Conservation (phyloP, 1,284 basidiomycete species). For the Pyrrhoderma lamaoense region DNA sequence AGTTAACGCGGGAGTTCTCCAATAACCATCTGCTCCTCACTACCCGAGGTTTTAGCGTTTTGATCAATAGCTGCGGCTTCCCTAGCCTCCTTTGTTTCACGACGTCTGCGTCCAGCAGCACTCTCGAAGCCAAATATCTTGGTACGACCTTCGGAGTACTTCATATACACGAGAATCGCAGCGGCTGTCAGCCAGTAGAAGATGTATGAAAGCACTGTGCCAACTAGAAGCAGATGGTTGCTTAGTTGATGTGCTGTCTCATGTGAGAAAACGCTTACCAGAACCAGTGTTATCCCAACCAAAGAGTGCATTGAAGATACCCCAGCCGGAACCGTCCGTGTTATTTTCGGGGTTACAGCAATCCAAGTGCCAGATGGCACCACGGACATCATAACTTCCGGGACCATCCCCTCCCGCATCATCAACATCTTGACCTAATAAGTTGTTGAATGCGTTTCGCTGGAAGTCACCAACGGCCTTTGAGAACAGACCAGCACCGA, state of each 20-base stretch:
- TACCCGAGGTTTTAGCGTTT: not conserved
- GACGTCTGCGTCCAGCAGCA: slow-evolving; percentile 15
- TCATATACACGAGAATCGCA: slow-evolving; percentile 56
- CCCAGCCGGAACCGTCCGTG: slow-evolving; percentile 53
- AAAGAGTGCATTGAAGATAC: slow-evolving; percentile 67
- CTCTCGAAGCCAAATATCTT: slow-evolving; percentile 22
- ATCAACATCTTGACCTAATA: slow-evolving; percentile 72
- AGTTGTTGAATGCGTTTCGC: slow-evolving; percentile 50
- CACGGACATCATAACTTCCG: slow-evolving; percentile 71
- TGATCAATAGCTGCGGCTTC: not conserved
- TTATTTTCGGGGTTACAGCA: slow-evolving; percentile 73
- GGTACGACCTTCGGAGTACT: slow-evolving; percentile 49
- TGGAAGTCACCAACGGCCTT: slow-evolving; percentile 68
- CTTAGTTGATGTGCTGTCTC: slow-evolving; percentile 1
- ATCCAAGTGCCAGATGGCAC: slow-evolving; percentile 81
- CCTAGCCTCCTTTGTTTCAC: slow-evolving; percentile 1
- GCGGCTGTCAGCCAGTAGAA: slow-evolving; percentile 78
- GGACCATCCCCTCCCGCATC: slow-evolving; percentile 76
- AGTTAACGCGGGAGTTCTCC: slow-evolving; percentile 3
- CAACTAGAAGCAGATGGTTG: slow-evolving; percentile 36
- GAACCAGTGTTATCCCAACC: slow-evolving; percentile 73
- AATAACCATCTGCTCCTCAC: not conserved
- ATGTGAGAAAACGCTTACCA: slow-evolving; percentile 26
- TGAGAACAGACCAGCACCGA: slow-evolving; percentile 85
- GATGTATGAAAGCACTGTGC: slow-evolving; percentile 65